Evolutionary conservation across 805 yeast genomes (phyloP).

Genomic region (Ogataea neopini): DNA sequence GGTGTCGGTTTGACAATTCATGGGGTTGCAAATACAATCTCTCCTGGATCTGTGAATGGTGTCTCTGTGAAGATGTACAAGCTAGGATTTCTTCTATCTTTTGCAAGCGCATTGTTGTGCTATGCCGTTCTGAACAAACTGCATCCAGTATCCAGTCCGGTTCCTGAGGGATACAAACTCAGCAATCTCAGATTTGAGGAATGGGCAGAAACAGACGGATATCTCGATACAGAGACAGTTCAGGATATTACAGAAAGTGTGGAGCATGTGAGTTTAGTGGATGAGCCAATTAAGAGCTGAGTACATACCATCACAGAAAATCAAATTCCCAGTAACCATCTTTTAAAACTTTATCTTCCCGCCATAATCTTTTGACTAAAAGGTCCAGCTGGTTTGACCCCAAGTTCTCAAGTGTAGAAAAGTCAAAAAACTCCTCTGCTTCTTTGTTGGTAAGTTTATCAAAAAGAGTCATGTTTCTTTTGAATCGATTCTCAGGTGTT

Average conservation of each 20-base stretch:
- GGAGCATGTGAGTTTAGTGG: not conserved
- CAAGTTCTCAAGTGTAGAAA: slow-evolving; percentile 12
- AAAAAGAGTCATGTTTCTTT: slow-evolving; percentile 13
- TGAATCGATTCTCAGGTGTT: not conserved
- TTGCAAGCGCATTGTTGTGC: slow-evolving; percentile 10
- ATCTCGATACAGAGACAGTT: slow-evolving; percentile 8
- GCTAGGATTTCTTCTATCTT: slow-evolving; percentile 18
- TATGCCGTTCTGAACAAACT: slow-evolving; percentile 10
- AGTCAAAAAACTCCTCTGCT: slow-evolving; percentile 12
- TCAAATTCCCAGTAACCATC: slow-evolving; percentile 7
- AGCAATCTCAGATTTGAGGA: slow-evolving; percentile 11
- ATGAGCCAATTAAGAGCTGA: not conserved
- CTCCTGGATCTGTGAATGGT: slow-evolving; percentile 12
- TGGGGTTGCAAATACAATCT: slow-evolving; percentile 17
- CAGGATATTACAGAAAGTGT: slow-evolving; percentile 8
- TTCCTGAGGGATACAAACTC: slow-evolving; percentile 4
- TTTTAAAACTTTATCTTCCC: not conserved
- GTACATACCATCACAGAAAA: slow-evolving; percentile 1
- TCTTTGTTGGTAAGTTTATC: slow-evolving; percentile 10
- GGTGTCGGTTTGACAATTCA: slow-evolving; percentile 12
- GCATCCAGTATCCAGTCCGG: slow-evolving; percentile 3
- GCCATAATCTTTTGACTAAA: slow-evolving; percentile 12
- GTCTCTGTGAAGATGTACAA: slow-evolving; percentile 18
- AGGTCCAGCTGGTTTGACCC: slow-evolving; percentile 12
- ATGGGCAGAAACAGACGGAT: slow-evolving; percentile 12